phyloP scores from a whole-genome alignment of 495 filamentous ascomycete genomes.

The Penicillium atrosanguineum region DNA sequence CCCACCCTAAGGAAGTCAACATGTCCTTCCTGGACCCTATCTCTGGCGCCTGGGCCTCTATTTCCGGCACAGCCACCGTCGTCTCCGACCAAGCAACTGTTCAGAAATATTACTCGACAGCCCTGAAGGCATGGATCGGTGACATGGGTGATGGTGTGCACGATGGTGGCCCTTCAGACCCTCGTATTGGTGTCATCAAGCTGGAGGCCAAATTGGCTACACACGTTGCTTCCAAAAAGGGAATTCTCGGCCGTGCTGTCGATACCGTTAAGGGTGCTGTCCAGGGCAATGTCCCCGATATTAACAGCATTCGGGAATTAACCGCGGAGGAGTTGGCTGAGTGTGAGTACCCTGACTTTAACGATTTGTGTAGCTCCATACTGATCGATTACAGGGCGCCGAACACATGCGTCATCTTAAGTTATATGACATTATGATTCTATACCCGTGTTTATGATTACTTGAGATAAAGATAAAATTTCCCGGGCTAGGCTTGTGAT shows the following conservation, averaged over 20 bases:
- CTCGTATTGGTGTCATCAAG: conserved; percentile 62
- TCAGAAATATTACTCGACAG: conserved; percentile 72
- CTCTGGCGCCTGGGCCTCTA: conserved; percentile 75
- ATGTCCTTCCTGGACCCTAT: conserved; percentile 74
- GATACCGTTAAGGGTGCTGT: conserved; percentile 75
- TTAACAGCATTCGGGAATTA: conserved; percentile 80
- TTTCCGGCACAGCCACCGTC: conserved; percentile 69
- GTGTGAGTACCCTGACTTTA: conserved; percentile 28
- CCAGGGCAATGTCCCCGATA: conserved; percentile 65
- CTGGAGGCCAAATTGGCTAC: conserved; percentile 46
- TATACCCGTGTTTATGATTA: conserved; percentile 7
- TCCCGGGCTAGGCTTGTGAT: background rate
- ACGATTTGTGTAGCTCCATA: conserved; percentile 1
- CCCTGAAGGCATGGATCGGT: conserved; percentile 83
- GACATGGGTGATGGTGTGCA: conserved; percentile 87
- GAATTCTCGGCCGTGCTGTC: conserved; percentile 54
- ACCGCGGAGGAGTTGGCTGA: conserved; percentile 61
- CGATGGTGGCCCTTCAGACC: conserved; percentile 78
- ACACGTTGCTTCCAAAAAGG: conserved; percentile 41
- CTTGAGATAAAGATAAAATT: background rate
- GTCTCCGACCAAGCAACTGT: conserved; percentile 65
- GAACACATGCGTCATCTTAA: conserved; percentile 21
- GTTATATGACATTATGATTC: background rate
- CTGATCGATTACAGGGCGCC: conserved; percentile 26
- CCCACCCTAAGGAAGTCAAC: conserved; percentile 72